Conservation (phyloP, 164 flowering plant species). For the Vitis rotundifolia region DNA sequence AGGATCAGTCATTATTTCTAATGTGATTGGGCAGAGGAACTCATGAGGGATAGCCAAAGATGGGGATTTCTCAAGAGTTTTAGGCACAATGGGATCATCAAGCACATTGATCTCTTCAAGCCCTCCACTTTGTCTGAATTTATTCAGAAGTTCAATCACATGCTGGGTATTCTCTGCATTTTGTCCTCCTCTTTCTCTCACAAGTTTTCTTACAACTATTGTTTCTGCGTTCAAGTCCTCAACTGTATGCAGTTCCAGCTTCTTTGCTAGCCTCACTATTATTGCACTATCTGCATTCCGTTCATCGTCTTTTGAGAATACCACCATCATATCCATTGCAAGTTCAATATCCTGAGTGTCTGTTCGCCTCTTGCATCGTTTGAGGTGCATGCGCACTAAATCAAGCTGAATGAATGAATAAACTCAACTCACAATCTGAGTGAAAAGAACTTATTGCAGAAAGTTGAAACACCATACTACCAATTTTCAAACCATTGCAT, state of each 20-base stretch:
- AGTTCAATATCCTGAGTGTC: slow-evolving; percentile 86
- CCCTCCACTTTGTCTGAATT: slow-evolving; percentile 60
- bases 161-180: slow-evolving; percentile 49
- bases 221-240: slow-evolving; percentile 62
- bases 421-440: neutral
- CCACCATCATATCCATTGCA: slow-evolving; percentile 88
- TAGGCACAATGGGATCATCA: slow-evolving; percentile 38
- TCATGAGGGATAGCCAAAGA: slow-evolving; percentile 62
- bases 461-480: neutral
- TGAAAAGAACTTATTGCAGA: neutral
- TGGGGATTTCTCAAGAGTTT: slow-evolving; percentile 33
- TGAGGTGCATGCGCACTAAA: slow-evolving; percentile 53
- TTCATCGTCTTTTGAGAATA: slow-evolving; percentile 54
- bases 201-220: slow-evolving; percentile 49
- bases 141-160: slow-evolving; percentile 51
- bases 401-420: slow-evolving; percentile 48
- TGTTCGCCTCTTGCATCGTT: slow-evolving; percentile 62
- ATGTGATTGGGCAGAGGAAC: slow-evolving; percentile 73
- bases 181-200: slow-evolving; percentile 42
- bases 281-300: slow-evolving; percentile 75
- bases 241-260: slow-evolving; percentile 56
- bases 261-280: slow-evolving; percentile 71
- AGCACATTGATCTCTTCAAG: slow-evolving; percentile 36
- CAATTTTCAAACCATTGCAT: neutral
- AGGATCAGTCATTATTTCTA: slow-evolving; percentile 83